Conservation (phyloP, 192 early-diverging fungal genomes). For the Backusella morwellensis region DNA sequence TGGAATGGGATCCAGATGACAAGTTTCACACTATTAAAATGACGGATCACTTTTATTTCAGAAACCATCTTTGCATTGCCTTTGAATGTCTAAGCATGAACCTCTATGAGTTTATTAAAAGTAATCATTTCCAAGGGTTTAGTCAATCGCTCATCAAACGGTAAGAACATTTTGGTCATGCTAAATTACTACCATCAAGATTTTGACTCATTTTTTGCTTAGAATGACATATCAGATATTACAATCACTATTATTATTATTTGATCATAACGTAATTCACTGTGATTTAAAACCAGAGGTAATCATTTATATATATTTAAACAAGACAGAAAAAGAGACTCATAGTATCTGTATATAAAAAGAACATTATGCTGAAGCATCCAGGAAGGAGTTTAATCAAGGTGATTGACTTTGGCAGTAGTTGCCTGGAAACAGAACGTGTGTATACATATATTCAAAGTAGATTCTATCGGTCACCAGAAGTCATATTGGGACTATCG, state of each 20-base stretch:
- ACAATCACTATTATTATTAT: constrained; percentile 70
- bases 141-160: constrained; percentile 63
- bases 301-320: constrained; percentile 45
- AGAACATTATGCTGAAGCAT: constrained; percentile 78
- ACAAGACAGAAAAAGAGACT: constrained; percentile 20
- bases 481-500: constrained; percentile 84
- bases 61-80: constrained; percentile 90
- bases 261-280: constrained; percentile 76
- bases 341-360: neutral
- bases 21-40: constrained; percentile 79
- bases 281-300: constrained; percentile 95
- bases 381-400: constrained; percentile 74
- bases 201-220: neutral
- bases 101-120: constrained; percentile 93
- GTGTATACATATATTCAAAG: constrained; percentile 96
- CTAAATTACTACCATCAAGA: neutral
- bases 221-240: constrained; percentile 81
- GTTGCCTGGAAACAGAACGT: constrained; percentile 81
- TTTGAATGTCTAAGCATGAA: constrained; percentile 91
- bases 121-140: constrained; percentile 85
- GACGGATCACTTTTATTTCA: constrained; percentile 86
- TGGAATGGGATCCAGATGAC: constrained; percentile 74
- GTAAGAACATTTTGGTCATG: constrained; percentile 25
- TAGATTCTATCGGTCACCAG: constrained; percentile 94
- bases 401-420: constrained; percentile 95